Evolutionary conservation across 305 asterid species (phyloP), one percentile per base, ranked within the genome.

Genomic region (Fraxinus greggii): DNA sequence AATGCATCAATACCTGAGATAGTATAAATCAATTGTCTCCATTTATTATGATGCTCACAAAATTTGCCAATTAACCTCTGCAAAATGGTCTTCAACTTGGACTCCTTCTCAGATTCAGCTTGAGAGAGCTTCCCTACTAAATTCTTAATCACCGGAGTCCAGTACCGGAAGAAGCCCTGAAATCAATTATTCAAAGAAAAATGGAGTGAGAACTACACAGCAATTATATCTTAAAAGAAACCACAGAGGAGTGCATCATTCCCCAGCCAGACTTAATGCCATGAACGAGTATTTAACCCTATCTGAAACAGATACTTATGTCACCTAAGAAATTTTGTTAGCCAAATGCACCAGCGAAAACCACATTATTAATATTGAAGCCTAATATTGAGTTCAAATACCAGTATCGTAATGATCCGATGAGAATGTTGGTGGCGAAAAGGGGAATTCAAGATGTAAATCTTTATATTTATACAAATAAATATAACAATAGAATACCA

Each of bases 111-210:
- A 28, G 96, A 89, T 90, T 90, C 96, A 83, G 98, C 98, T 81
- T 83, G 92, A 78, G 97, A 88, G 78, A 96, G 98, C 89, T 93
- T 93, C 78, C 92, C 94, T 15, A 92, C 1, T 76, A 90, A 81
- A 38, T 85, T 80, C 91, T 90, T 95, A 67, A 92, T 91, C 84
- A 80, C 85, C 26, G 98, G 98, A 79, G 91, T 92, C 98, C 98
- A 91, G 90, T 94, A 96, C 76, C 99, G 95, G 83, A 51, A 88
- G 88, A 88, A 91, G 81, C 99, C 99, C 99, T 94, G 88, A 89
- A 15, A 86, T 75, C 42, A 83, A 48, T 72, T 33, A 76, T 69
- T 84, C 36, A 21, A 67, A 76, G 77, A 17, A 84, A 82, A 79
- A 35, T 24, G 63, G 78, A 78, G 72, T 56, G 33, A 75, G 83